phyloP scores from a whole-genome alignment of 352 stramenopile species.

The Phytophthora syringae region DNA sequence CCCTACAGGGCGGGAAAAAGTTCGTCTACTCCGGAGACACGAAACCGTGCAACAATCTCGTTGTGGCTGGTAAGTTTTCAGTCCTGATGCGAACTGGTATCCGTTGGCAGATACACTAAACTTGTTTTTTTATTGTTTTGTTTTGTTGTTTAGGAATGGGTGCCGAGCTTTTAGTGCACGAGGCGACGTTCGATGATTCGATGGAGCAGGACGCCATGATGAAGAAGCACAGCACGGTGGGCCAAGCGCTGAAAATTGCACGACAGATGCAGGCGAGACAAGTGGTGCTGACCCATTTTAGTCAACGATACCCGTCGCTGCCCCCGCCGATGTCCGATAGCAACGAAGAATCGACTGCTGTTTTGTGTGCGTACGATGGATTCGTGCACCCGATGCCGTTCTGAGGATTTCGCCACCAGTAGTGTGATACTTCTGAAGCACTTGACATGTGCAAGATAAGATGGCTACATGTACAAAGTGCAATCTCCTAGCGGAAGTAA shows the following conservation, averaged over 20 bases:
- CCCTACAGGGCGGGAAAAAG: slow-evolving; percentile 52
- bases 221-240: slow-evolving; percentile 95
- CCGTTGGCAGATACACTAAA: background rate
- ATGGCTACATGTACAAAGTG: background rate
- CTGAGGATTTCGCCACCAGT: slow-evolving; percentile 19
- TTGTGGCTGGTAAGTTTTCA: slow-evolving; percentile 40
- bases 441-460: no score
- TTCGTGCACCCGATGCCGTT: slow-evolving; percentile 39
- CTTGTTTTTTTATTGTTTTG: background rate
- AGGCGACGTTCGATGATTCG: slow-evolving; percentile 97
- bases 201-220: slow-evolving; percentile 92
- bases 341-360: background rate
- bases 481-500: background rate
- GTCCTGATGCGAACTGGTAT: background rate
- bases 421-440: no score
- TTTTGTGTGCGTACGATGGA: slow-evolving; percentile 51
- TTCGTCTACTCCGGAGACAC: slow-evolving; percentile 95
- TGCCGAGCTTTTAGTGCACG: slow-evolving; percentile 94
- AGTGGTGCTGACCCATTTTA: slow-evolving; percentile 97
- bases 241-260: slow-evolving; percentile 90
- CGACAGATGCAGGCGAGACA: slow-evolving; percentile 75
- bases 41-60: slow-evolving; percentile 84
- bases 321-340: slow-evolving; percentile 42
- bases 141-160: slow-evolving; percentile 48
- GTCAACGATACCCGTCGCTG: slow-evolving; percentile 73